A percentile compares a stretch with the other conserved stretches of the same genome.
Conservation (phyloP, 1,139 yeast genomes). For the Lodderomyces theae region DNA sequence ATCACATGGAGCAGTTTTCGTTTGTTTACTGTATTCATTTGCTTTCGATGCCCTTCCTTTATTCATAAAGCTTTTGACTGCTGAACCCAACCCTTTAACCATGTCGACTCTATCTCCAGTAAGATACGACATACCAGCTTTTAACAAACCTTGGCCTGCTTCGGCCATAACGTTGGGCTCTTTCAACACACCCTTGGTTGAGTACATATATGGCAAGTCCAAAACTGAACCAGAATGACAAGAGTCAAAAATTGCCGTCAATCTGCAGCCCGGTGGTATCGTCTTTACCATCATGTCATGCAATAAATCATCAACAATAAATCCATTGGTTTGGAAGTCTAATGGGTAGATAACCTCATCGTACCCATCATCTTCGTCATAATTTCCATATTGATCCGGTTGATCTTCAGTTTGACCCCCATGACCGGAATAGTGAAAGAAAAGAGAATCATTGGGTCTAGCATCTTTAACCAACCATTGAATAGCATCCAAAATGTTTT, state of each 20-base stretch:
- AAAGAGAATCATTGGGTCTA: conserved; percentile 76
- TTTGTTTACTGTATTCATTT: conserved; percentile 32
- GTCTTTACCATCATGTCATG: conserved; percentile 79
- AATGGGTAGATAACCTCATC: conserved; percentile 93
- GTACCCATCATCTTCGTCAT: conserved; percentile 87
- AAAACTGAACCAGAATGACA: conserved; percentile 93
- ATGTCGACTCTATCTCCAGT: conserved; percentile 64
- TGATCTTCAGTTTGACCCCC: conserved; percentile 81
- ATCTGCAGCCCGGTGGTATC: conserved; percentile 76
- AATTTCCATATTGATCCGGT: conserved; percentile 40
- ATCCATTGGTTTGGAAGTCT: conserved; percentile 74
- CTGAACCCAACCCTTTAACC: conserved; percentile 37
- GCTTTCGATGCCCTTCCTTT: conserved; percentile 25
- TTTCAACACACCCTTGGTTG: conserved; percentile 87
- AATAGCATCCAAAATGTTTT: conserved; percentile 82
- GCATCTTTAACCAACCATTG: conserved; percentile 87
- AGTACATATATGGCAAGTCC: conserved; percentile 85
- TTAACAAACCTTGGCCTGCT: conserved; percentile 73
- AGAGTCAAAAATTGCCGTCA: conserved; percentile 87
- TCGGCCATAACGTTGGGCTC: conserved; percentile 87
- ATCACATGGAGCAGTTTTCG: conserved; percentile 85
- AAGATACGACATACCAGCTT: conserved; percentile 71
- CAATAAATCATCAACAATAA: conserved; percentile 79
- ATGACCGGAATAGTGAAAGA: conserved; percentile 88
- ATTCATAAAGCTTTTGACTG: conserved; percentile 46